phyloP scores from a whole-genome alignment of 2,329 filamentous ascomycete genomes.

The Fusarium armeniacum region DNA sequence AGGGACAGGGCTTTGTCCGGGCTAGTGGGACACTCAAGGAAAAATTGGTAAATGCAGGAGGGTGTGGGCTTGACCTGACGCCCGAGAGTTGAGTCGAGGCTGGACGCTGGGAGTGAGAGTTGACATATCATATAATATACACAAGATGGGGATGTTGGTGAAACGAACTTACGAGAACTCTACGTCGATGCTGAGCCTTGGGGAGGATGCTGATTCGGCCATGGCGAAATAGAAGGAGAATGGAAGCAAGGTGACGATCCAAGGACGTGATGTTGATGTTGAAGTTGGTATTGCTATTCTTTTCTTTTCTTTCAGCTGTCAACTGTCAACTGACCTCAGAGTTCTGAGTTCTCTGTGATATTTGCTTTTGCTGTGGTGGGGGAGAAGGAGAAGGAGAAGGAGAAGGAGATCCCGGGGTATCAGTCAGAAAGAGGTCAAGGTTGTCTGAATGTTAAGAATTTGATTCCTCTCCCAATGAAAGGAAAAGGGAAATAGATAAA shows the following conservation, averaged over 20 bases:
- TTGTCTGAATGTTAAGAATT: not conserved
- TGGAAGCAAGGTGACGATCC: slow-evolving; percentile 18
- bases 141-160: slow-evolving; percentile 23
- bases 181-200: slow-evolving; percentile 71
- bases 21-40: slow-evolving; percentile 19
- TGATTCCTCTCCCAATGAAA: not conserved
- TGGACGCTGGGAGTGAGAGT: slow-evolving; percentile 20
- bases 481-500: not conserved
- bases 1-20: slow-evolving; percentile 40
- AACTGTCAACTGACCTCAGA: slow-evolving; percentile 6
- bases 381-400: slow-evolving; percentile 14
- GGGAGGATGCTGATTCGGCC: slow-evolving; percentile 36
- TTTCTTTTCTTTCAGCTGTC: slow-evolving; percentile 3
- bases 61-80: slow-evolving; percentile 20
- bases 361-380: slow-evolving; percentile 38
- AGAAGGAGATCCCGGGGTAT: slow-evolving; percentile 19
- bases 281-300: not conserved
- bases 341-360: not conserved
- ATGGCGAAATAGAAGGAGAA: slow-evolving; percentile 32
- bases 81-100: slow-evolving; percentile 22
- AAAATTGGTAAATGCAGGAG: slow-evolving; percentile 21
- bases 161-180: slow-evolving; percentile 73
- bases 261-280: slow-evolving; percentile 4
- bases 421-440: slow-evolving; percentile 11
- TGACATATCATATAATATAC: slow-evolving; percentile 49